Conservation (phyloP, 2,329 filamentous ascomycete genomes). For the Verticillium dahliae region DNA sequence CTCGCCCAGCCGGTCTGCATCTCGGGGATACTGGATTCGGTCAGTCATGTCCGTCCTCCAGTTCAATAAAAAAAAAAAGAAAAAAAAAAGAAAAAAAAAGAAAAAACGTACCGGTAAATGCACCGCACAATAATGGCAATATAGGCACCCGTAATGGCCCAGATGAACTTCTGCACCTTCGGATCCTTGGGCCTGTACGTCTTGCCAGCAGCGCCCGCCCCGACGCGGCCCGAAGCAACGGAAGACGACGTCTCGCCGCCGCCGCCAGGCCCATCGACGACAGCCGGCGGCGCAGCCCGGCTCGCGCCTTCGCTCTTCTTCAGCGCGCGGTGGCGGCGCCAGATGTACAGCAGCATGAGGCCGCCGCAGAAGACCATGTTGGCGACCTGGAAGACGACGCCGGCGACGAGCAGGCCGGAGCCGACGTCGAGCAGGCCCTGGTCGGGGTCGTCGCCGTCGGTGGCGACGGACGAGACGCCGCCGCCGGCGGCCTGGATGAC, state of each 20-base stretch:
- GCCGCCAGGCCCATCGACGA: not conserved
- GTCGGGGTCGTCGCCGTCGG: slow-evolving; percentile 3
- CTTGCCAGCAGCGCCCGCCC: not conserved
- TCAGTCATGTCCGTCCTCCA: not conserved
- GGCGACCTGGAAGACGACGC: slow-evolving; percentile 15
- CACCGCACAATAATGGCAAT: slow-evolving; percentile 10
- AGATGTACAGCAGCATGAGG: slow-evolving; percentile 14
- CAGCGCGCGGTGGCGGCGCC: not conserved
- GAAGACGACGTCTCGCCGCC: not conserved
- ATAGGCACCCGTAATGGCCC: slow-evolving; percentile 5
- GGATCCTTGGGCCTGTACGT: not conserved
- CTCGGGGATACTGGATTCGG: slow-evolving; percentile 2
- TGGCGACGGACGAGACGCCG: slow-evolving; percentile 12
- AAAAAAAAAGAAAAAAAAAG: not conserved
- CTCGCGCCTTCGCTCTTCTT: not conserved
- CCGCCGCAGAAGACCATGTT: slow-evolving; percentile 17
- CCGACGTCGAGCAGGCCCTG: not conserved
- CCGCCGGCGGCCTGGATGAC: slow-evolving; percentile 16
- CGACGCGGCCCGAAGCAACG: not conserved
- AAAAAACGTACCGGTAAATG: slow-evolving; percentile 9
- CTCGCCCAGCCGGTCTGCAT: slow-evolving; percentile 10
- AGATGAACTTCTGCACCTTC: slow-evolving; percentile 7
- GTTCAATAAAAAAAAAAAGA: too few relatives aligned
- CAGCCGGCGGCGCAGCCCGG: not conserved
- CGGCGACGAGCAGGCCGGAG: slow-evolving; percentile 12